These are phyloP conservation scores for Acanthamoeba triangularis DNA, from an alignment of 208 protist genomes.

Conservation along the genomic window DNA sequence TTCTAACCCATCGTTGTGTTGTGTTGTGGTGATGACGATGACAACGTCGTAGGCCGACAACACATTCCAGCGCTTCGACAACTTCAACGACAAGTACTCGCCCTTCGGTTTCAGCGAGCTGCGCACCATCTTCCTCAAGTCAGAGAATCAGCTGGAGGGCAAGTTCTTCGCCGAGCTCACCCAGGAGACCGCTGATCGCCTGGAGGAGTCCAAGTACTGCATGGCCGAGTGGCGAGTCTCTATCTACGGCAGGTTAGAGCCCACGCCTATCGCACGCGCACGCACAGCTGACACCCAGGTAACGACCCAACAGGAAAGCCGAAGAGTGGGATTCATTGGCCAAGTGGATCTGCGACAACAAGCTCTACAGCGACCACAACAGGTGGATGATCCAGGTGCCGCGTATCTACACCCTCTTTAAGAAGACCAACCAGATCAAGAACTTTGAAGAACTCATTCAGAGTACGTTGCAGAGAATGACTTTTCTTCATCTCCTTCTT, in stretches of 20 bases:
- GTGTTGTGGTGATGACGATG: not conserved
- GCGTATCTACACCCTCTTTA: conserved; percentile 97
- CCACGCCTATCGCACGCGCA: not conserved
- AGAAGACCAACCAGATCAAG: conserved; percentile 93
- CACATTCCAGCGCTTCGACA: conserved; percentile 99
- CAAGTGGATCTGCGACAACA: conserved; percentile 97
- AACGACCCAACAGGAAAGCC: conserved; percentile 88
- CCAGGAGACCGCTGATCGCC: conserved; percentile 96
- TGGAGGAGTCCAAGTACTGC: conserved; percentile 97
- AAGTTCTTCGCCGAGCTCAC: conserved; percentile 98
- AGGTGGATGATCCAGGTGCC: conserved; percentile 99
- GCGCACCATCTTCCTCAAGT: conserved; percentile 98
- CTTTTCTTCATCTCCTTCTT: not conserved
- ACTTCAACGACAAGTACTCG: conserved; percentile 99
- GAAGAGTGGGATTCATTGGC: conserved; percentile 98
- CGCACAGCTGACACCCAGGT: conserved; percentile 87
- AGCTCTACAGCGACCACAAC: conserved; percentile 97
- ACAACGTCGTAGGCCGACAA: conserved; percentile 94
- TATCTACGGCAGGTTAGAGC: conserved; percentile 91
- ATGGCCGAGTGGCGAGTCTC: conserved; percentile 93
- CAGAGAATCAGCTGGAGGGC: conserved; percentile 98
- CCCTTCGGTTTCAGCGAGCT: conserved; percentile 91
- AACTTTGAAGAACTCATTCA: conserved; percentile 98
- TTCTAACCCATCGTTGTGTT: not conserved
- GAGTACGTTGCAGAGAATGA: conserved; percentile 91